Percentiles rank a stretch among this genome's conserved stretches.
Evolutionary conservation across 2,329 filamentous ascomycete species (phyloP).

Genomic region (Helotiales sp.): DNA sequence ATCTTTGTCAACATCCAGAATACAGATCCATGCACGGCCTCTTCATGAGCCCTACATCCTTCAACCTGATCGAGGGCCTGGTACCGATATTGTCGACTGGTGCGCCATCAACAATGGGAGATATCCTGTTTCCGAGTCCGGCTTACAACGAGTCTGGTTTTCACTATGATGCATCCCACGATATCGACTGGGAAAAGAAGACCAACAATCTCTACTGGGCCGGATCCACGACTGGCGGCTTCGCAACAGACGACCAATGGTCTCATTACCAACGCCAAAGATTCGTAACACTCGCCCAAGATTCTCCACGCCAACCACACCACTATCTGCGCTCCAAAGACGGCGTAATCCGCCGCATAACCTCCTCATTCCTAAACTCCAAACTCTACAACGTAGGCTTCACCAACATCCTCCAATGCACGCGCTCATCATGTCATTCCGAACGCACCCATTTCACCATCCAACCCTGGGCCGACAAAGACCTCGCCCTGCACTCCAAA

Average conservation of each 20-base stretch:
- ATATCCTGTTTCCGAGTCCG: not conserved
- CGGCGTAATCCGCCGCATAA: not conserved
- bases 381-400: conserved; percentile 8
- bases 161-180: not conserved
- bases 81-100: conserved; percentile 2
- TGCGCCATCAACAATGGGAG: not conserved
- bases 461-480: not conserved
- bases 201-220: not conserved
- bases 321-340: not conserved
- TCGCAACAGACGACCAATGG: conserved; percentile 2
- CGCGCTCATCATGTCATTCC: not conserved
- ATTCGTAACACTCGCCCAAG: conserved; percentile 8
- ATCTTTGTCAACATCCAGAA: conserved; percentile 14
- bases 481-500: not conserved
- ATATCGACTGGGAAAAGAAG: not conserved
- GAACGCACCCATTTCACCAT: not conserved
- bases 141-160: not conserved
- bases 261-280: conserved; percentile 8
- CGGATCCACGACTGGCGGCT: conserved; percentile 7
- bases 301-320: not conserved
- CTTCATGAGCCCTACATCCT: conserved; percentile 1
- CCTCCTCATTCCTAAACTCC: conserved; percentile 2
- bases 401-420: conserved; percentile 3
- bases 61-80: conserved; percentile 1
- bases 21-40: conserved; percentile 9